These are phyloP conservation scores for Cyberlindnera nakhonratchasimensis DNA, from an alignment of 805 yeast species.

Conservation along the genomic window DNA sequence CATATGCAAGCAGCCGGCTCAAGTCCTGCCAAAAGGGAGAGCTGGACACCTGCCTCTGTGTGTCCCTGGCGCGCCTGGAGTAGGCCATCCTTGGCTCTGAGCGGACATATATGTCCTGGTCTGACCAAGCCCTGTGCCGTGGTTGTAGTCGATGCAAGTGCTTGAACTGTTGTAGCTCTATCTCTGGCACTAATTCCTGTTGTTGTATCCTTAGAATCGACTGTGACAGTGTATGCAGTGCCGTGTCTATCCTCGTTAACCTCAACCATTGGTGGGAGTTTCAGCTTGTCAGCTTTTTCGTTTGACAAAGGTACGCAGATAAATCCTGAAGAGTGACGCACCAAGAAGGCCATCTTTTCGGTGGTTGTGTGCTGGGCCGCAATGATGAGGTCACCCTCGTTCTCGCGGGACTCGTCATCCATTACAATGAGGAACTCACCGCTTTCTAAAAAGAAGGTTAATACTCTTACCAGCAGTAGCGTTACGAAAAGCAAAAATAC, in stretches of 20 bases:
- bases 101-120: constrained; percentile 94
- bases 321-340: constrained; percentile 83
- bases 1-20: constrained; percentile 90
- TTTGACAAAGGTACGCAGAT: constrained; percentile 87
- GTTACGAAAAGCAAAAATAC: constrained; percentile 23
- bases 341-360: constrained; percentile 90
- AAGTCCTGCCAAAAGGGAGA: constrained; percentile 71
- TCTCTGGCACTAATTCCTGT: constrained; percentile 97
- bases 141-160: constrained; percentile 59
- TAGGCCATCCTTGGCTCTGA: constrained; percentile 86
- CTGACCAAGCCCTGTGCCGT: constrained; percentile 67
- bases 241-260: constrained; percentile 78
- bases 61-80: constrained; percentile 85
- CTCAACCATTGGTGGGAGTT: constrained; percentile 68
- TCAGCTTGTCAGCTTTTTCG: constrained; percentile 73
- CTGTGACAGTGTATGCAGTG: constrained; percentile 94
- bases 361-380: constrained; percentile 84
- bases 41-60: constrained; percentile 94
- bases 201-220: constrained; percentile 81
- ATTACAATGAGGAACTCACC: constrained; percentile 80
- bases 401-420: constrained; percentile 95
- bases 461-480: too few relatives aligned
- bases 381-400: constrained; percentile 93
- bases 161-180: constrained; percentile 76
- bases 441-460: constrained; percentile 24